Evolutionary conservation across 495 filamentous ascomycete species (phyloP).

Genomic region (Penicillium mononematosum): DNA sequence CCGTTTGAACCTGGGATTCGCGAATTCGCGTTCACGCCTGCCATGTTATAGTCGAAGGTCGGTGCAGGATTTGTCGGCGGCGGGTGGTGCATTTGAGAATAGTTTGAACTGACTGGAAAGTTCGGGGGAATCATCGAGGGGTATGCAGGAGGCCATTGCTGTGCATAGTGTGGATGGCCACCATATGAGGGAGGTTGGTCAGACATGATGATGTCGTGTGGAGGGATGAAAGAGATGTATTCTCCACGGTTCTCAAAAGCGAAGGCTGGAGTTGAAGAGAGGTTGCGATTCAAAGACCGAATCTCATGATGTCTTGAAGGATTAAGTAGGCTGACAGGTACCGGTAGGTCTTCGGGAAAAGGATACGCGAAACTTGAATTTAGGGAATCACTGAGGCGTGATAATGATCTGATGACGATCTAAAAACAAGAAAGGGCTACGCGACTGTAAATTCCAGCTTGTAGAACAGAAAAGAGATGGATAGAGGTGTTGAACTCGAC

Average conservation of each 20-base stretch:
- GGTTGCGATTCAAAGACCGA: constrained; percentile 1
- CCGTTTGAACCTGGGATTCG: constrained; percentile 28
- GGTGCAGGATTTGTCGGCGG: constrained; percentile 11
- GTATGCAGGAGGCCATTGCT: constrained; percentile 35
- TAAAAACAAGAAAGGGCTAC: neutral
- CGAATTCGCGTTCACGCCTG: constrained; percentile 30
- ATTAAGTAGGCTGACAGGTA: neutral
- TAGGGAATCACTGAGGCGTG: neutral
- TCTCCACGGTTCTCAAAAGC: neutral
- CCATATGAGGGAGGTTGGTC: constrained; percentile 56
- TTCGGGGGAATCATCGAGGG: constrained; percentile 27
- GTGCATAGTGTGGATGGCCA: constrained; percentile 33
- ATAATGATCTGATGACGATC: neutral
- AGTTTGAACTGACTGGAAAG: constrained; percentile 24
- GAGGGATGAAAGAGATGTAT: neutral
- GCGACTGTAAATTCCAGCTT: neutral
- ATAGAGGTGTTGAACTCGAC: neutral
- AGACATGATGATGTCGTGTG: constrained; percentile 44
- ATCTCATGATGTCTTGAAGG: constrained; percentile 7
- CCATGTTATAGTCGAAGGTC: constrained; percentile 25
- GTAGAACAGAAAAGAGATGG: neutral
- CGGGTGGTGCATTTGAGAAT: constrained; percentile 10
- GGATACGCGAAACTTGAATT: neutral
- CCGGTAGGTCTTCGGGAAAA: neutral
- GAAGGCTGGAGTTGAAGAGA: neutral